Conservation (phyloP, 148 eudicot genomes). For the Fagopyrum homotropicum region DNA sequence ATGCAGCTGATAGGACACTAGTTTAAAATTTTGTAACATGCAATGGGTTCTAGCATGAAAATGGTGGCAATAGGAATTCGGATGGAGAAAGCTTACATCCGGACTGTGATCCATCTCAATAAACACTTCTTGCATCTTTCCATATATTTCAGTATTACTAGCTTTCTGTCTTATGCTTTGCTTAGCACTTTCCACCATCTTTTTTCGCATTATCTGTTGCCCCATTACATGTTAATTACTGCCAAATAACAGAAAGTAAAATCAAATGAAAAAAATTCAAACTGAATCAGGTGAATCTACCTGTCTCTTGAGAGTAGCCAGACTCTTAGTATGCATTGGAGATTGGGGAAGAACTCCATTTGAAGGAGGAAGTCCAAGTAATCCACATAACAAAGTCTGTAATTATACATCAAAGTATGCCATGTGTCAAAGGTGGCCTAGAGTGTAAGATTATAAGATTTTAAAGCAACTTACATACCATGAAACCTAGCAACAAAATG, state of each 20-base stretch:
- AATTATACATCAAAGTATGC: not conserved
- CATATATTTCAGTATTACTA: slow-evolving; percentile 22
- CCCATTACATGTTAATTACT: not conserved
- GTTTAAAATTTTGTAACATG: not conserved
- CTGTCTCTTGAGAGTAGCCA: slow-evolving; percentile 80
- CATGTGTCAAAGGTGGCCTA: not conserved
- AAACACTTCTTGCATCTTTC: slow-evolving; percentile 29
- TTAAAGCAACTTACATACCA: slow-evolving; percentile 31
- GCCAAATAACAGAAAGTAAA: not conserved
- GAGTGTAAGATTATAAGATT: not conserved
- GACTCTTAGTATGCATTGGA: slow-evolving; percentile 92
- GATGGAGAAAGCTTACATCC: slow-evolving; percentile 3
- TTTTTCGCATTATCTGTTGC: slow-evolving; percentile 18
- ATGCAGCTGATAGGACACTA: not conserved
- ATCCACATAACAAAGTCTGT: slow-evolving; percentile 78
- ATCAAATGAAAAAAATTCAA: not conserved
- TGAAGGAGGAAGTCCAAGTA: slow-evolving; percentile 88
- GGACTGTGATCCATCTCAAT: slow-evolving; percentile 25
- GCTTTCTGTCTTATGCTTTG: slow-evolving; percentile 27
- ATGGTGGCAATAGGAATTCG: not conserved
- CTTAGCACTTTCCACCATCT: slow-evolving; percentile 28
- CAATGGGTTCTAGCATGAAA: not conserved
- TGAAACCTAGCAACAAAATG: slow-evolving; percentile 68
- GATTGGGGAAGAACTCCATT: slow-evolving; percentile 95
- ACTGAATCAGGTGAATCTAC: slow-evolving; percentile 22